A percentile compares a stretch with the other conserved stretches of the same genome.
Evolutionary conservation across 305 asterid species (phyloP).

Genomic region (Striga hermonthica): DNA sequence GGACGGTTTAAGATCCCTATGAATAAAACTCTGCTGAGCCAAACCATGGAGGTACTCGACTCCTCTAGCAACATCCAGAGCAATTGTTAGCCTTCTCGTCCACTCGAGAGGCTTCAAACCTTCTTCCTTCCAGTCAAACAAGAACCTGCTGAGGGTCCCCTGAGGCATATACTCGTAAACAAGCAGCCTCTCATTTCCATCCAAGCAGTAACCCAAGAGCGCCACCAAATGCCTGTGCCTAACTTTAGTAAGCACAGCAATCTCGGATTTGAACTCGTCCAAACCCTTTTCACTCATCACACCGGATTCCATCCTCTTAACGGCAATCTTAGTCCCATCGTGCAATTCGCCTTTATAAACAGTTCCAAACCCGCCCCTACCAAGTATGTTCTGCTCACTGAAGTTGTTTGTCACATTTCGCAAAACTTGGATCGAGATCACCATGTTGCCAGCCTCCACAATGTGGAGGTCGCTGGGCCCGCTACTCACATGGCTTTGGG

Average conservation of each 20-base stretch:
- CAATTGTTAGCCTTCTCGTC: constrained; percentile 74
- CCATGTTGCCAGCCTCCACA: constrained; percentile 76
- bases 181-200: constrained; percentile 74
- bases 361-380: constrained; percentile 91
- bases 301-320: constrained; percentile 91
- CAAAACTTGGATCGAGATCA: constrained; percentile 75
- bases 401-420: constrained; percentile 73
- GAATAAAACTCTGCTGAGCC: constrained; percentile 94
- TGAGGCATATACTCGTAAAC: constrained; percentile 95
- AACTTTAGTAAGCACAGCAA: constrained; percentile 86
- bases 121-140: constrained; percentile 78
- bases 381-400: constrained; percentile 62
- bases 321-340: constrained; percentile 88
- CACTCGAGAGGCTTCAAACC: constrained; percentile 82
- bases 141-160: constrained; percentile 81
- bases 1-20: constrained; percentile 91
- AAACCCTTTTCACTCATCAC: constrained; percentile 79
- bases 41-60: constrained; percentile 87
- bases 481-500: constrained; percentile 54
- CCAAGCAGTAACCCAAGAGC: constrained; percentile 90
- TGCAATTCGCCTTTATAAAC: constrained; percentile 87
- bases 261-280: constrained; percentile 86
- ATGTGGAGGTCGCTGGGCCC: constrained; percentile 64
- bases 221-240: constrained; percentile 92
- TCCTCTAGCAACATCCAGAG: constrained; percentile 90